Evolutionary conservation across 129 eudicot species (phyloP).

Genomic region (Calendula officinalis): DNA sequence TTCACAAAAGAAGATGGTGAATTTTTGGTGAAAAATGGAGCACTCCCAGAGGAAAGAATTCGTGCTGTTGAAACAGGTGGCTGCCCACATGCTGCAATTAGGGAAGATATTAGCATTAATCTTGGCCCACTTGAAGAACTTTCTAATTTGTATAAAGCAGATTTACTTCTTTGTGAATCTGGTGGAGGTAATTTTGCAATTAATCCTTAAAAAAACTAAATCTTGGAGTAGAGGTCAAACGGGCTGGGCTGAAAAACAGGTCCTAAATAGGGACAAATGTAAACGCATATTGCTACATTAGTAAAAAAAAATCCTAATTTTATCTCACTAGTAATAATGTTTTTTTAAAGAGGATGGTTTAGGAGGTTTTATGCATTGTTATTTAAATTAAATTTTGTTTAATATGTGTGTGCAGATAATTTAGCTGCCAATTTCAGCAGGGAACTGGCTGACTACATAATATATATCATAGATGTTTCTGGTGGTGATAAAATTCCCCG

Average conservation of each 20-base stretch:
- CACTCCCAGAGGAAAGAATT: constrained; percentile 94
- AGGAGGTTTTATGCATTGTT: not conserved
- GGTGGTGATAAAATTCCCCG: constrained; percentile 97
- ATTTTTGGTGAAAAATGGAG: constrained; percentile 87
- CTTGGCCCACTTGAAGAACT: constrained; percentile 98
- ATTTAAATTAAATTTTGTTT: not conserved
- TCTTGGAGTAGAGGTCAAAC: not conserved
- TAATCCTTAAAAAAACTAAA: not conserved
- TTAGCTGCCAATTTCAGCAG: constrained; percentile 97
- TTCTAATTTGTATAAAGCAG: constrained; percentile 79
- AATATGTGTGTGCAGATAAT: constrained; percentile 61
- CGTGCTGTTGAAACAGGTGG: constrained; percentile 99
- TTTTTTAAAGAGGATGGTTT: not conserved
- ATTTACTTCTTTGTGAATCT: constrained; percentile 96
- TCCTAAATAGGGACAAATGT: too few species aligned
- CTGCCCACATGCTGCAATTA: constrained; percentile 97
- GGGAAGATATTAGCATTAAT: constrained; percentile 98
- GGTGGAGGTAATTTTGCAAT: constrained; percentile 76
- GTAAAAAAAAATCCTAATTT: too few species aligned
- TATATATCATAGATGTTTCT: constrained; percentile 93
- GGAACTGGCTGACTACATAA: constrained; percentile 93
- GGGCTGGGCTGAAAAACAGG: not conserved
- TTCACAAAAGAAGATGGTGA: constrained; percentile 98
- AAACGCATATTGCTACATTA: too few species aligned
- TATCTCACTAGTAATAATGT: too few species aligned